Percentiles rank a stretch among this genome's conserved stretches.
phyloP scores from a whole-genome alignment of 768 basidiomycete species.

The Lactarius tabidus region DNA sequence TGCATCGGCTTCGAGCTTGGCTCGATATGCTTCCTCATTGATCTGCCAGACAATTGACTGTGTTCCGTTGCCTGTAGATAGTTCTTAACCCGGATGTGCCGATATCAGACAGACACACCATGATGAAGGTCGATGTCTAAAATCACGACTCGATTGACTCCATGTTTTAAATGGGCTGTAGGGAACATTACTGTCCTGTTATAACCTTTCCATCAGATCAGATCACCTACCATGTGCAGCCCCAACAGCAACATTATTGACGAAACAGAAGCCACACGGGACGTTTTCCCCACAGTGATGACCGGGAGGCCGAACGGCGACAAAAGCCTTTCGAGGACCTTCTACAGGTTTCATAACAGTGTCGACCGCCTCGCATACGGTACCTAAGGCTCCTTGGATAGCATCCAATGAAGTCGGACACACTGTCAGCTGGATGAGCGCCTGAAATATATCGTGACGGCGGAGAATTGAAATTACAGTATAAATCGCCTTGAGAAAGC shows the following conservation, averaged over 20 bases:
- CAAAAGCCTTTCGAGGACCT: slow-evolving; percentile 53
- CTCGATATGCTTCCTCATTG: slow-evolving; percentile 80
- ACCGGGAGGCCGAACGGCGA: slow-evolving; percentile 84
- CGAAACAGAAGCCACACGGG: slow-evolving; percentile 91
- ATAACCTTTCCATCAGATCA: neutral
- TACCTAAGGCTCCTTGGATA: slow-evolving; percentile 76
- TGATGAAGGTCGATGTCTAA: slow-evolving; percentile 94
- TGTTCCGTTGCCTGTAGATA: slow-evolving; percentile 77
- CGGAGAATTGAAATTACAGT: slow-evolving; percentile 49
- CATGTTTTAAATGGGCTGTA: slow-evolving; percentile 78
- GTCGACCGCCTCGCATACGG: slow-evolving; percentile 88
- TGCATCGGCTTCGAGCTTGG: slow-evolving; percentile 52
- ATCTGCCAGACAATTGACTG: slow-evolving; percentile 90
- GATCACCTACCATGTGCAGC: slow-evolving; percentile 75
- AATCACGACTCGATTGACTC: slow-evolving; percentile 73
- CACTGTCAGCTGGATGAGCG: slow-evolving; percentile 43
- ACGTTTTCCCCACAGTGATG: slow-evolving; percentile 92
- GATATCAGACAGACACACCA: slow-evolving; percentile 40
- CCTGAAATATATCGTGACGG: neutral
- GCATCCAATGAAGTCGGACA: slow-evolving; percentile 72
- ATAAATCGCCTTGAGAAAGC: slow-evolving; percentile 75
- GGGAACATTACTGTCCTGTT: neutral
- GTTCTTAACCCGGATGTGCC: neutral
- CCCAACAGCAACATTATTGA: slow-evolving; percentile 88
- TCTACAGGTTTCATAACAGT: slow-evolving; percentile 38